These are phyloP conservation scores for Nephelium lappaceum DNA, from an alignment of 345 rosid species.

Conservation along the genomic window DNA sequence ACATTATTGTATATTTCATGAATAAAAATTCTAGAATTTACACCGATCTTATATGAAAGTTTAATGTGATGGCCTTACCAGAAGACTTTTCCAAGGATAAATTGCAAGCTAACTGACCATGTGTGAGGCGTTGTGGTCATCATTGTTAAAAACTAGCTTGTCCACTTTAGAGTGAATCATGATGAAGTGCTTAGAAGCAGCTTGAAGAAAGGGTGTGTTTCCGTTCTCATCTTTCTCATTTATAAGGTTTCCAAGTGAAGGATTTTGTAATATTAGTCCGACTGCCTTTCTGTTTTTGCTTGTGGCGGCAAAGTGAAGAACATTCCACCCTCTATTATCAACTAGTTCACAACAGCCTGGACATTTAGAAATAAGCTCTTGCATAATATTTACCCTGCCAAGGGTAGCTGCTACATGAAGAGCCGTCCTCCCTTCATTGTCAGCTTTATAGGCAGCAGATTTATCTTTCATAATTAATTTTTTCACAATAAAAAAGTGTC, in stretches of 20 bases:
- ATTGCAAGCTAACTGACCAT: background rate
- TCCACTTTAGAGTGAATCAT: background rate
- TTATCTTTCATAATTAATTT: background rate
- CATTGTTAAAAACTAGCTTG: background rate
- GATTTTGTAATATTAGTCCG: background rate
- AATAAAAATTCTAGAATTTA: background rate
- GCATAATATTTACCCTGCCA: background rate
- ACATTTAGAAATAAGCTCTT: constrained; percentile 4
- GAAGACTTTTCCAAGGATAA: background rate
- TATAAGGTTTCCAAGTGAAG: constrained; percentile 11
- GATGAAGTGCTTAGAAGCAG: background rate
- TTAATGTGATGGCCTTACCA: too few species aligned
- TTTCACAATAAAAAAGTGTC: background rate
- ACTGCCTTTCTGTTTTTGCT: background rate
- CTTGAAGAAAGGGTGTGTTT: background rate
- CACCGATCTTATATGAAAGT: background rate
- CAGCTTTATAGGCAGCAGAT: background rate
- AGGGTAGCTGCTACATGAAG: constrained; percentile 23
- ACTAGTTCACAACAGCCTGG: constrained; percentile 20
- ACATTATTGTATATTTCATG: too few species aligned
- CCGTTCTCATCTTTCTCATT: background rate
- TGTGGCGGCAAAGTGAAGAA: constrained; percentile 18
- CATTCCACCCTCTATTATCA: constrained; percentile 22
- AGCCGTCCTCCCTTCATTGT: background rate
- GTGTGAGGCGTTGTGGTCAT: background rate